Percentiles rank a stretch among this genome's conserved stretches.
Conservation (phyloP, 2,329 filamentous ascomycete genomes). For the Neocatenulostroma microsporum region DNA sequence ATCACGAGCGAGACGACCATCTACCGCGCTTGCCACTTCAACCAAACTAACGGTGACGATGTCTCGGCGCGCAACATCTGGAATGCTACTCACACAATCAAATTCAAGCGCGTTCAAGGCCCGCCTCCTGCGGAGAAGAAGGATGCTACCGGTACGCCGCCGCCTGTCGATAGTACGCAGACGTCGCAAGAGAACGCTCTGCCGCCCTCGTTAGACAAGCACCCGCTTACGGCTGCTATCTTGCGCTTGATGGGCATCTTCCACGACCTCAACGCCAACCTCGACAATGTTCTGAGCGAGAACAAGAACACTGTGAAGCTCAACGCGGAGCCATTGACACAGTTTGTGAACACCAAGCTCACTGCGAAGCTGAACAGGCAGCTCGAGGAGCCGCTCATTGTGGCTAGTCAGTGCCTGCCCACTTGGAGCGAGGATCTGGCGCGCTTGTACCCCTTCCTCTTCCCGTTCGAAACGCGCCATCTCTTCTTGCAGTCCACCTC, state of each 20-base stretch:
- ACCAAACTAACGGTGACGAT: slow-evolving; percentile 55
- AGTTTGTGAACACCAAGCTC: slow-evolving; percentile 97
- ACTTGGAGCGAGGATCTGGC: slow-evolving; percentile 95
- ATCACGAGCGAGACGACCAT: slow-evolving; percentile 91
- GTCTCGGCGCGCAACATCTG: slow-evolving; percentile 66
- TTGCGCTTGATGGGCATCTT: slow-evolving; percentile 80
- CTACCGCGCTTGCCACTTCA: slow-evolving; percentile 83
- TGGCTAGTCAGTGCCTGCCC: slow-evolving; percentile 91
- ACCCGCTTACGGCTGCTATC: slow-evolving; percentile 79
- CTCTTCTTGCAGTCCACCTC: slow-evolving; percentile 96
- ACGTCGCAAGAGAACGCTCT: slow-evolving; percentile 54
- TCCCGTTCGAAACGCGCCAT: slow-evolving; percentile 95
- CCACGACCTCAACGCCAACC: slow-evolving; percentile 84
- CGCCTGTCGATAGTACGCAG: slow-evolving; percentile 41
- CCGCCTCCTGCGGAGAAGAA: slow-evolving; percentile 68
- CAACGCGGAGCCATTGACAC: slow-evolving; percentile 73
- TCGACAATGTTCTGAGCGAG: slow-evolving; percentile 81
- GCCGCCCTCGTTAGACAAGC: slow-evolving; percentile 71
- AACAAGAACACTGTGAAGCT: slow-evolving; percentile 58
- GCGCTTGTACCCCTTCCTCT: slow-evolving; percentile 88
- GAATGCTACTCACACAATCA: slow-evolving; percentile 84
- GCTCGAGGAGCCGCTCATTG: slow-evolving; percentile 90
- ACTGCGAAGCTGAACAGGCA: slow-evolving; percentile 97
- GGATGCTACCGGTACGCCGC: slow-evolving; percentile 44
- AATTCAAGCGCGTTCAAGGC: slow-evolving; percentile 78